Conservation (phyloP, 2,329 filamentous ascomycete species). For the Cladorrhinum sp. region DNA sequence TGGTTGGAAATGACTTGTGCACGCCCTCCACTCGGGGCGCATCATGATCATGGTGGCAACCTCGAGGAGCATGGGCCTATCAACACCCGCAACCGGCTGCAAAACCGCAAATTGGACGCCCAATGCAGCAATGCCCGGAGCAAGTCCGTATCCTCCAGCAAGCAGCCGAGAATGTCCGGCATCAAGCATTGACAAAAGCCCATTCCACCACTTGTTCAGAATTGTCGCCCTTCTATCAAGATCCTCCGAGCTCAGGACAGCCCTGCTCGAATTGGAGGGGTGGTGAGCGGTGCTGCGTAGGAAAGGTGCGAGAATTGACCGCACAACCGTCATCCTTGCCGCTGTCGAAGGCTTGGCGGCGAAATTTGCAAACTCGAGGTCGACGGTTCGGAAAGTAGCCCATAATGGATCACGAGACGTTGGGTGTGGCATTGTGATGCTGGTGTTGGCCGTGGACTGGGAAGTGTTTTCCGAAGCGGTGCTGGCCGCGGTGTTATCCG, state of each 20-base stretch:
- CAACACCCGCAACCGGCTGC: conserved; percentile 77
- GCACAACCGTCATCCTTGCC: conserved; percentile 69
- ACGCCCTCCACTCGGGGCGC: conserved; percentile 79
- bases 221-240: conserved; percentile 76
- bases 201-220: conserved; percentile 88
- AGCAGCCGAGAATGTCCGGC: conserved; percentile 44
- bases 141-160: conserved; percentile 25
- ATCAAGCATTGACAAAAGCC: conserved; percentile 76
- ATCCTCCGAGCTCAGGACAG: conserved; percentile 67
- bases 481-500: conserved; percentile 26
- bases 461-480: conserved; percentile 32
- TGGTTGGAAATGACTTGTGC: conserved; percentile 65
- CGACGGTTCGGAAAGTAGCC: conserved; percentile 53
- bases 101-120: conserved; percentile 29
- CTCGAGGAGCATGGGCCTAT: conserved; percentile 76
- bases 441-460: conserved; percentile 44
- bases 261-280: conserved; percentile 55
- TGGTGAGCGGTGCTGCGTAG: conserved; percentile 67
- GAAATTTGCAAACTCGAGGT: conserved; percentile 54
- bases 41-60: conserved; percentile 80
- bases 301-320: conserved; percentile 71
- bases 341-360: conserved; percentile 62
- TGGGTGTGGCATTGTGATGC: conserved; percentile 41
- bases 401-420: conserved; percentile 51
- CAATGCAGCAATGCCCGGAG: conserved; percentile 18